Conservation (phyloP, 2,329 filamentous ascomycete species). For the Colletotrichum orbiculare region DNA sequence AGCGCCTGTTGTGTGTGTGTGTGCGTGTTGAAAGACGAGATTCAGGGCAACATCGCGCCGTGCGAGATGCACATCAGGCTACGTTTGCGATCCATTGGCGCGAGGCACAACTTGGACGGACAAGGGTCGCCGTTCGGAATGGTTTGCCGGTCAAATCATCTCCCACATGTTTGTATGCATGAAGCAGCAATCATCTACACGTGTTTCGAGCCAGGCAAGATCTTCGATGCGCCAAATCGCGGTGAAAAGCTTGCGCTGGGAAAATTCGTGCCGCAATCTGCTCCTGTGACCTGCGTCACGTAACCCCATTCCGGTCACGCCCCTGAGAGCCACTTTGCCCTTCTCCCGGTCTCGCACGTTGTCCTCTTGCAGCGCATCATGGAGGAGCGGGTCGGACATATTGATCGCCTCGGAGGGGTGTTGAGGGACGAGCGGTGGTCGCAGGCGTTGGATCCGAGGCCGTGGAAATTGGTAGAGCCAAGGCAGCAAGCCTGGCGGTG, state of each 20-base stretch:
- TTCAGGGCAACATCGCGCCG: not conserved
- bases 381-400: not conserved
- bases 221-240: too few species aligned
- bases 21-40: not conserved
- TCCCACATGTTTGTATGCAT: not conserved
- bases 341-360: too few species aligned
- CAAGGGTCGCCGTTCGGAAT: not conserved
- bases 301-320: too few species aligned
- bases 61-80: not conserved
- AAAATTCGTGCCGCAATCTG: too few species aligned
- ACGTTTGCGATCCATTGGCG: conserved; percentile 13
- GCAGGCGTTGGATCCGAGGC: not conserved
- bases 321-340: too few species aligned
- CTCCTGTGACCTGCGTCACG: too few species aligned
- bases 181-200: conserved; percentile 19
- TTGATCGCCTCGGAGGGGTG: not conserved
- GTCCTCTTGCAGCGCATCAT: too few species aligned
- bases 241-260: too few species aligned
- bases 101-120: not conserved
- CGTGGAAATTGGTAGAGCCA: conserved; percentile 2
- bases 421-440: too few species aligned
- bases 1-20: too few species aligned
- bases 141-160: not conserved
- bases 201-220: not conserved
- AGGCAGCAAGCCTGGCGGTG: not conserved